phyloP scores from a whole-genome alignment of 441 rosid species.

The Theobroma grandiflorum region DNA sequence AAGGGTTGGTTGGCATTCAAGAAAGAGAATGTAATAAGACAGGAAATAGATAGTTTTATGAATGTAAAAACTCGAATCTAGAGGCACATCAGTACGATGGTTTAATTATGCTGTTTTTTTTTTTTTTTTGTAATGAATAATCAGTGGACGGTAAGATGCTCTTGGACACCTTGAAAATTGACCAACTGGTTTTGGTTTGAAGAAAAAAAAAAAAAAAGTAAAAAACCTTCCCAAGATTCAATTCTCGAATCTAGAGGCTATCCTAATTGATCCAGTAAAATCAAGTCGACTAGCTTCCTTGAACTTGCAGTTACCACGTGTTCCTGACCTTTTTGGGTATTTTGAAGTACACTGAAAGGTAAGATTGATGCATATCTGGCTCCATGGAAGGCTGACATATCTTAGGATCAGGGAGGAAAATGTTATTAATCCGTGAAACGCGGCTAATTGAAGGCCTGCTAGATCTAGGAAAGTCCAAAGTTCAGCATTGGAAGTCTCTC shows the following conservation, averaged over 20 bases:
- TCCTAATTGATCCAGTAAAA: constrained; percentile 13
- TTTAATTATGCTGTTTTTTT: not conserved
- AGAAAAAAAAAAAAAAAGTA: not conserved
- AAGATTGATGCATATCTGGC: not conserved
- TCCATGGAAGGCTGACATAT: not conserved
- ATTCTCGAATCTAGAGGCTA: constrained; percentile 24
- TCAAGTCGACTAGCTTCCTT: not conserved
- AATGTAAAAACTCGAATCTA: constrained; percentile 31
- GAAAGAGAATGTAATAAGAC: not conserved
- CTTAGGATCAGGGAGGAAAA: not conserved
- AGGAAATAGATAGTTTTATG: not conserved
- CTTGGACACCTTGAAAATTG: not conserved
- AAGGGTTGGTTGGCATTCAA: constrained; percentile 31
- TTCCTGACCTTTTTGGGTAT: not conserved
- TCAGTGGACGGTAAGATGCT: not conserved
- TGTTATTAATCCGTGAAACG: constrained; percentile 19
- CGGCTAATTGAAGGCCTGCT: constrained; percentile 42
- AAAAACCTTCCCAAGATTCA: constrained; percentile 16
- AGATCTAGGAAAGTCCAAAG: constrained; percentile 39
- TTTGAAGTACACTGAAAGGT: constrained; percentile 7
- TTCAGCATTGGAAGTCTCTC: constrained; percentile 34
- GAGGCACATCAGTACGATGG: constrained; percentile 27
- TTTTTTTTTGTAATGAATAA: not conserved
- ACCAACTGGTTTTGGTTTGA: not conserved
- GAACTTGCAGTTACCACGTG: not conserved